A percentile compares a stretch with the other conserved stretches of the same genome.
These are phyloP conservation scores for Pseudogymnoascus sp. DNA, from an alignment of 2,329 filamentous ascomycete species.

Conservation along the genomic window DNA sequence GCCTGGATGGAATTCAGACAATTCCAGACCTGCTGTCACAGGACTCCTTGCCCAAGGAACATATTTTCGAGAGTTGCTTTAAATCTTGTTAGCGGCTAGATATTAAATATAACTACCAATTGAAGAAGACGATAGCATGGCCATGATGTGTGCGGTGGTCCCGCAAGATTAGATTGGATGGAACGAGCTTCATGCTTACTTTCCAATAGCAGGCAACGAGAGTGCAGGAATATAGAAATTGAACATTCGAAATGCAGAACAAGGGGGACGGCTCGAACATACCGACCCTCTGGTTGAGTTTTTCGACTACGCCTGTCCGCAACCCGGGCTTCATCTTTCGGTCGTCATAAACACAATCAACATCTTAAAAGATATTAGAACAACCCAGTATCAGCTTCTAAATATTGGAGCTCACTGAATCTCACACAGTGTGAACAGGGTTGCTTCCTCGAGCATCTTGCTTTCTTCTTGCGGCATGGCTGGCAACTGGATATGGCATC, in stretches of 20 bases:
- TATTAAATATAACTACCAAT: not conserved
- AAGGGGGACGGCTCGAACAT: slow-evolving; percentile 14
- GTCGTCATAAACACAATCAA: slow-evolving; percentile 29
- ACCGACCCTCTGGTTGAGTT: slow-evolving; percentile 26
- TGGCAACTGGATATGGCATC: slow-evolving; percentile 26
- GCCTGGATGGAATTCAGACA: slow-evolving; percentile 13
- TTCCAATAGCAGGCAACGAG: not conserved
- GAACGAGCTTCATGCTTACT: not conserved
- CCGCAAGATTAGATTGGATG: not conserved
- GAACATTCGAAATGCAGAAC: not conserved
- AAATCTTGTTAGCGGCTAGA: slow-evolving; percentile 13
- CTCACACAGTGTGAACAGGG: slow-evolving; percentile 35
- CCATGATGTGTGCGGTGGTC: not conserved
- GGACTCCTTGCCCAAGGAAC: slow-evolving; percentile 17
- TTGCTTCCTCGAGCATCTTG: slow-evolving; percentile 34
- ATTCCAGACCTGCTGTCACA: slow-evolving; percentile 18
- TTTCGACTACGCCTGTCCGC: slow-evolving; percentile 27
- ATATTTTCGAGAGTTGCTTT: slow-evolving; percentile 16
- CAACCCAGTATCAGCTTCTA: not conserved
- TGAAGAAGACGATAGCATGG: not conserved
- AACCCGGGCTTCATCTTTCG: slow-evolving; percentile 25
- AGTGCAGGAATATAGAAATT: not conserved
- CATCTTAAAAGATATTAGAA: slow-evolving; percentile 10
- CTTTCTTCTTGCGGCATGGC: slow-evolving; percentile 37
- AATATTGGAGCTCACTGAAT: slow-evolving; percentile 21